A percentile compares a stretch with the other conserved stretches of the same genome.
Conservation (phyloP, 2,329 filamentous ascomycete genomes). For the Paraconiothyrium brasiliense region DNA sequence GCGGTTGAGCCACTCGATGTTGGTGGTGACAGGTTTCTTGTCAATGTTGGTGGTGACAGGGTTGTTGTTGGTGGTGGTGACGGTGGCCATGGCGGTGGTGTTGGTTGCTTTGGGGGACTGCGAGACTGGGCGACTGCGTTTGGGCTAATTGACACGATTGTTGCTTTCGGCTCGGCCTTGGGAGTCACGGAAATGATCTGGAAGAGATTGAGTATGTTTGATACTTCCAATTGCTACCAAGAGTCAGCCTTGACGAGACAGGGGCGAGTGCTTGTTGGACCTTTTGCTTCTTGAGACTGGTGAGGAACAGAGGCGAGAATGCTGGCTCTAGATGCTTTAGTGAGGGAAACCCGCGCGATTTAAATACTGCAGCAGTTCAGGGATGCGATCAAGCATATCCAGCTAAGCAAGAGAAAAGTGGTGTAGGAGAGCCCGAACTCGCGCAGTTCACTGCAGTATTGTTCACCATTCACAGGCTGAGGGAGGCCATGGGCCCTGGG, state of each 20-base stretch:
- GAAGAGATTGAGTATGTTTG: neutral
- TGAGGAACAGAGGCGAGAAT: neutral
- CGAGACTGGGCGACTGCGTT: neutral
- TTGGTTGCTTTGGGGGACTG: neutral
- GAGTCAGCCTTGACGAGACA: constrained; percentile 6
- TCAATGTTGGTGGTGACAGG: constrained; percentile 17
- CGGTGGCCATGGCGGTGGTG: constrained; percentile 14
- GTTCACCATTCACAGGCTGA: constrained; percentile 5
- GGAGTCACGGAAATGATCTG: constrained; percentile 4
- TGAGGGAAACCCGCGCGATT: neutral
- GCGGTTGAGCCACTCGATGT: constrained; percentile 24
- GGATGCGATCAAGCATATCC: neutral
- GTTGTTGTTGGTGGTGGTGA: constrained; percentile 16
- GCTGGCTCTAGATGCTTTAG: neutral
- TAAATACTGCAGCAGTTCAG: constrained; percentile 4
- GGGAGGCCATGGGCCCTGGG: neutral
- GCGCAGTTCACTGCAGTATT: constrained; percentile 3
- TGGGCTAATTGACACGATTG: neutral
- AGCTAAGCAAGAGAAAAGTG: neutral
- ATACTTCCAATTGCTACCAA: constrained; percentile 2
- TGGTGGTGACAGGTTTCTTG: constrained; percentile 19
- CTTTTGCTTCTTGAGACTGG: neutral
- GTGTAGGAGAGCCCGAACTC: neutral
- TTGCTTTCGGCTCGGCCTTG: constrained; percentile 2
- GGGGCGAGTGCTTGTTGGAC: constrained; percentile 12